Conservation (phyloP, 2,329 filamentous ascomycete genomes). For the Aspergillus quadrilineatus region DNA sequence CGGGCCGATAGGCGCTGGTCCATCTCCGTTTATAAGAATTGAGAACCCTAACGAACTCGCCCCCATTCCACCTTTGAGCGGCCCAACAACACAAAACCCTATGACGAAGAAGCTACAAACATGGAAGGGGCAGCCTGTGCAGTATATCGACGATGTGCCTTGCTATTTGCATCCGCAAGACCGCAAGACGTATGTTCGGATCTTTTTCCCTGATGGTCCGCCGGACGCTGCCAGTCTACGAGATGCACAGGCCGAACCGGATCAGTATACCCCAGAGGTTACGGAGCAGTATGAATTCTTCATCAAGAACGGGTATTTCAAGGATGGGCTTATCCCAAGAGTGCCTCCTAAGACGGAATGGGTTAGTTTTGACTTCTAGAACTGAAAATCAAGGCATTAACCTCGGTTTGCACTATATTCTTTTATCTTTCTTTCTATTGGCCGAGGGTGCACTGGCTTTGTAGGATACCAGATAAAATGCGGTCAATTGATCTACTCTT, state of each 20-base stretch:
- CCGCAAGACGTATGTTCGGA: conserved; percentile 59
- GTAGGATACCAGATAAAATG: not conserved
- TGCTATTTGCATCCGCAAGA: conserved; percentile 52
- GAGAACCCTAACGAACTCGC: conserved; percentile 32
- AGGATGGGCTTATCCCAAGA: conserved; percentile 69
- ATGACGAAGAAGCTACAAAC: conserved; percentile 45
- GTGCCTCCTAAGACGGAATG: conserved; percentile 76
- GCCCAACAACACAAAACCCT: conserved; percentile 38
- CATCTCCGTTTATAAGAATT: conserved; percentile 28
- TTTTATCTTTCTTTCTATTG: not conserved
- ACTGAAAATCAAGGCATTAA: not conserved
- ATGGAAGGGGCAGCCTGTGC: conserved; percentile 65
- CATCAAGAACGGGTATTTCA: conserved; percentile 65
- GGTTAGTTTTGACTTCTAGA: conserved; percentile 69
- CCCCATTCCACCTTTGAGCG: conserved; percentile 38
- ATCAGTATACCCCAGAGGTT: conserved; percentile 53
- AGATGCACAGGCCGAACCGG: conserved; percentile 52
- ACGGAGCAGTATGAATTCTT: conserved; percentile 66
- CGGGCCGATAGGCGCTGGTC: conserved; percentile 25
- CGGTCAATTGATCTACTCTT: not conserved
- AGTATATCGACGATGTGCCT: conserved; percentile 56
- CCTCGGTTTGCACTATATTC: not conserved
- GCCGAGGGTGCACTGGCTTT: not conserved
- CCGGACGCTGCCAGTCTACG: conserved; percentile 51
- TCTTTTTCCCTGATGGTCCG: conserved; percentile 72